Percentiles rank a stretch among this genome's conserved stretches.
Evolutionary conservation across 2,329 filamentous ascomycete species (phyloP).

Genomic region (Fusarium sp.): DNA sequence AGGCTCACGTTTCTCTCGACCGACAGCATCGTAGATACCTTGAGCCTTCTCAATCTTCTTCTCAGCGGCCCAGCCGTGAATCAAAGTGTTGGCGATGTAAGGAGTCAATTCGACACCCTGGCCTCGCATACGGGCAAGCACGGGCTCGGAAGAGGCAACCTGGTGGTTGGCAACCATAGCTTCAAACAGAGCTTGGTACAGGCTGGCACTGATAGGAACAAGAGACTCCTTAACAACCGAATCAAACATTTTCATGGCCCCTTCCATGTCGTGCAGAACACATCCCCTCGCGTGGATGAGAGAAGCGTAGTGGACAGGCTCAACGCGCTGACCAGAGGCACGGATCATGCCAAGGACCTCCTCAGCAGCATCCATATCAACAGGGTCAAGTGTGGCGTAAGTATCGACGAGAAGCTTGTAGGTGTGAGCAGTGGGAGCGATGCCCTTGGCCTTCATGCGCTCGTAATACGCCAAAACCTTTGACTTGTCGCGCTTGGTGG

Average conservation of each 20-base stretch:
- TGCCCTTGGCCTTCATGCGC: constrained; percentile 89
- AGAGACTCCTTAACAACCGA: constrained; percentile 76
- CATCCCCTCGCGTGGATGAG: constrained; percentile 97
- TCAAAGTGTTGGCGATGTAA: constrained; percentile 98
- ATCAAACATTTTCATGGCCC: constrained; percentile 86
- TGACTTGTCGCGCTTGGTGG: constrained; percentile 93
- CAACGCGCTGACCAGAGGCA: constrained; percentile 78
- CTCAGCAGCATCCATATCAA: constrained; percentile 90
- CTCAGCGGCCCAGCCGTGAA: constrained; percentile 93
- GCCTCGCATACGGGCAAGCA: constrained; percentile 81
- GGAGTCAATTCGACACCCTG: constrained; percentile 87
- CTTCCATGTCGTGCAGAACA: constrained; percentile 89
- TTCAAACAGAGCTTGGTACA: constrained; percentile 98
- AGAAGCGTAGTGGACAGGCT: constrained; percentile 95
- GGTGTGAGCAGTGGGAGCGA: constrained; percentile 93
- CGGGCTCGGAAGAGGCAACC: constrained; percentile 79
- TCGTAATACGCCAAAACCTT: constrained; percentile 97
- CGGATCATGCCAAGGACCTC: constrained; percentile 84
- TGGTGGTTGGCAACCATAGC: constrained; percentile 95
- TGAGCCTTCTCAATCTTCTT: constrained; percentile 84
- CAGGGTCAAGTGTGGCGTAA: constrained; percentile 91
- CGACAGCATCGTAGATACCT: constrained; percentile 83
- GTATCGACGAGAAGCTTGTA: constrained; percentile 98
- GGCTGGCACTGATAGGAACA: constrained; percentile 81
- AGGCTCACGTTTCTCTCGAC: constrained; percentile 85